Conservation (phyloP, 768 basidiomycete species). For the Cubamyces lactineus region DNA sequence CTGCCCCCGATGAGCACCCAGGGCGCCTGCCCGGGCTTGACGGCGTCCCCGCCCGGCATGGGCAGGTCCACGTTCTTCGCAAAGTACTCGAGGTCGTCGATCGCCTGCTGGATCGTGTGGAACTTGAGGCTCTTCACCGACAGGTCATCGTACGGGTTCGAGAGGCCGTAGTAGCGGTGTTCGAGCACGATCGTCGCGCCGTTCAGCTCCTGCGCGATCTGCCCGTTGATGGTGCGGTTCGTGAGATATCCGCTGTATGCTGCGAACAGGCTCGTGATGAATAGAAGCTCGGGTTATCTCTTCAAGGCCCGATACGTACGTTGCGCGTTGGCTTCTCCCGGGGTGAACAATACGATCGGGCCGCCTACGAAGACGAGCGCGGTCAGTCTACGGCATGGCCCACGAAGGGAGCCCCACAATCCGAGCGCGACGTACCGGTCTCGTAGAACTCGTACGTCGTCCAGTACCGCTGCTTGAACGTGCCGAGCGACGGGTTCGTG, state of each 20-base stretch:
- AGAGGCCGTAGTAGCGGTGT: slow-evolving; percentile 77
- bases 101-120: slow-evolving; percentile 74
- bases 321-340: slow-evolving; percentile 64
- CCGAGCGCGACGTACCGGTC: slow-evolving; percentile 28
- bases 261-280: slow-evolving; percentile 2
- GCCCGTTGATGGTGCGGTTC: slow-evolving; percentile 63
- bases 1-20: slow-evolving; percentile 50
- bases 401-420: too few relatives aligned
- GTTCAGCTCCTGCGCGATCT: slow-evolving; percentile 65
- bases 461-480: slow-evolving; percentile 81
- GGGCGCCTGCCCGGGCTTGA: slow-evolving; percentile 55
- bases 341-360: slow-evolving; percentile 66
- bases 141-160: slow-evolving; percentile 68
- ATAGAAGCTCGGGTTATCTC: background rate
- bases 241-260: slow-evolving; percentile 57
- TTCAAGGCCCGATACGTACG: slow-evolving; percentile 28
- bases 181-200: slow-evolving; percentile 68
- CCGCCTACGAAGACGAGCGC: slow-evolving; percentile 39
- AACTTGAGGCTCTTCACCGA: slow-evolving; percentile 56
- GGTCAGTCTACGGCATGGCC: too few relatives aligned
- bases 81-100: slow-evolving; percentile 74
- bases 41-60: slow-evolving; percentile 63
- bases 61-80: slow-evolving; percentile 66
- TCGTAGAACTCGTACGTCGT: slow-evolving; percentile 69
- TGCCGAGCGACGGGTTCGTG: slow-evolving; percentile 60